Percentiles rank a stretch among this genome's conserved stretches.
Evolutionary conservation across 192 early-diverging fungal genomes (phyloP).

Genomic region (Backusella parvicylindrica): DNA sequence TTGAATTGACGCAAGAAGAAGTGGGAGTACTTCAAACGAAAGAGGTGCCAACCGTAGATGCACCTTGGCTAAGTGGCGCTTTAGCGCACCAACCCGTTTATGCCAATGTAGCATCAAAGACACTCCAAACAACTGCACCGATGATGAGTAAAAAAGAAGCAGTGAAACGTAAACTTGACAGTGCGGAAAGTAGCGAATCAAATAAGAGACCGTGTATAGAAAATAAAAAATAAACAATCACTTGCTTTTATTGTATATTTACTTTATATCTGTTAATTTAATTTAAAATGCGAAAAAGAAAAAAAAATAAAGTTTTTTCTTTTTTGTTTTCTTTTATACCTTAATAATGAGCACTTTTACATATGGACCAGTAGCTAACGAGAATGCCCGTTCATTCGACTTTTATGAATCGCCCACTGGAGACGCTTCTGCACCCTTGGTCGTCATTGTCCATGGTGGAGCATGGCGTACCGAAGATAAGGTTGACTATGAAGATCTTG

Average conservation of each 20-base stretch:
- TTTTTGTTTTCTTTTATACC: background rate
- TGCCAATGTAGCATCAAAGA: background rate
- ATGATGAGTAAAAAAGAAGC: background rate
- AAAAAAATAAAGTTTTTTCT: background rate
- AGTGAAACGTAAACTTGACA: background rate
- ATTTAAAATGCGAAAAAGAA: background rate
- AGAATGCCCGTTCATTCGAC: conserved; percentile 49
- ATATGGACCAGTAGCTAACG: background rate
- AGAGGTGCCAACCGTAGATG: background rate
- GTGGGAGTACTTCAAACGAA: background rate
- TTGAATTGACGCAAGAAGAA: background rate
- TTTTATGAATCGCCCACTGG: conserved; percentile 49
- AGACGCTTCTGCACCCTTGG: conserved; percentile 37
- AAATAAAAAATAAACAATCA: background rate
- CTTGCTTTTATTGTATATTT: no score
- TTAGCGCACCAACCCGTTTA: background rate
- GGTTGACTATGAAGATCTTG: conserved; percentile 49
- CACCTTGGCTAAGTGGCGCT: conserved; percentile 1
- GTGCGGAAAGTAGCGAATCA: background rate
- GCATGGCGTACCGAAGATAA: conserved; percentile 85
- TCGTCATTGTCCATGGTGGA: conserved; percentile 82
- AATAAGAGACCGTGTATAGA: background rate
- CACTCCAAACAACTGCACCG: conserved; percentile 11
- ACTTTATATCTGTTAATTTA: no score
- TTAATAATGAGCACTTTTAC: background rate